phyloP scores from a whole-genome alignment of 2,329 filamentous ascomycete species.

The Zymoseptoria pseudotritici region DNA sequence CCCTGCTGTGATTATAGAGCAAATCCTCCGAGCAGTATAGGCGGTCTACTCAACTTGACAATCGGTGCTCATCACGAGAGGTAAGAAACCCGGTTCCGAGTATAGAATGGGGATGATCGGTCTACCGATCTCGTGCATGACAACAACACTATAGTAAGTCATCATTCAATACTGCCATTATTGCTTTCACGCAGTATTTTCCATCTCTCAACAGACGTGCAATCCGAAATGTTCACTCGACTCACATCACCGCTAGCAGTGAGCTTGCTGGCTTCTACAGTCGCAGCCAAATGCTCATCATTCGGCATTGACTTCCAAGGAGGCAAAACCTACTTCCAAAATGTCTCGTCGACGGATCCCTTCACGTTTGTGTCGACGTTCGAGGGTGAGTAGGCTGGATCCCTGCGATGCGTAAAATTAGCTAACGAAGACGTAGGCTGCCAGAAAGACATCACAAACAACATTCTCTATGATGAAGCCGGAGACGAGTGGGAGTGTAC shows the following conservation, averaged over 20 bases:
- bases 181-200: background rate
- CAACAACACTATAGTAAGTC: background rate
- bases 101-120: background rate
- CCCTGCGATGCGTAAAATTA: slow-evolving; percentile 26
- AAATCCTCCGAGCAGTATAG: background rate
- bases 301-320: slow-evolving; percentile 37
- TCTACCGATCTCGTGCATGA: background rate
- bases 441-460: slow-evolving; percentile 34
- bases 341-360: slow-evolving; percentile 32
- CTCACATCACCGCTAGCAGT: background rate
- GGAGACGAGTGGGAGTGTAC: slow-evolving; percentile 28
- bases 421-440: slow-evolving; percentile 31
- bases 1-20: background rate
- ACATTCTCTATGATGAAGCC: slow-evolving; percentile 34
- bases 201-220: background rate
- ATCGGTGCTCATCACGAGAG: background rate
- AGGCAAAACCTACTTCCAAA: slow-evolving; percentile 39
- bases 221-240: background rate
- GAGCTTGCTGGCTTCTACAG: background rate
- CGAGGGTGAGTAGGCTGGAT: slow-evolving; percentile 21
- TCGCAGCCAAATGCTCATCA: slow-evolving; percentile 16
- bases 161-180: background rate
- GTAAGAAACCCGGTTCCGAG: background rate
- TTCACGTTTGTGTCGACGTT: slow-evolving; percentile 28
- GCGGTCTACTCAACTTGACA: background rate